phyloP scores from a whole-genome alignment of 2,329 filamentous ascomycete species.

The Pezicula radicicola region DNA sequence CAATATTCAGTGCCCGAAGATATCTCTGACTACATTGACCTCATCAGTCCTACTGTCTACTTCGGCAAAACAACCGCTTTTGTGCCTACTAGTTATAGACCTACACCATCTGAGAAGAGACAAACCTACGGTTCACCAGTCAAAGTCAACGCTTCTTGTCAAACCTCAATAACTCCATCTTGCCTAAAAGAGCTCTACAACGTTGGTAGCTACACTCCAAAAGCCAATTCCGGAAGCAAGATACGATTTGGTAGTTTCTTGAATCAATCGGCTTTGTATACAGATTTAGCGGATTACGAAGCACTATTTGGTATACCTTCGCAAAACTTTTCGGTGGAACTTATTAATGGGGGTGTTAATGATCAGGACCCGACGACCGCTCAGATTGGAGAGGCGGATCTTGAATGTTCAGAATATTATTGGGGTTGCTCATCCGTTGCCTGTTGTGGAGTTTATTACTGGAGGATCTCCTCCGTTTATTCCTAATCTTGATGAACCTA shows the following conservation, averaged over 20 bases:
- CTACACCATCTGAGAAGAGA: conserved; percentile 2
- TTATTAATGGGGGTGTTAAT: conserved; percentile 37
- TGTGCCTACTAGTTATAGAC: conserved; percentile 1
- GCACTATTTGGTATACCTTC: conserved; percentile 35
- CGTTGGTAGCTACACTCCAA: conserved; percentile 41
- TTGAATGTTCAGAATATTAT: conserved; percentile 53
- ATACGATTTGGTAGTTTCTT: conserved; percentile 50
- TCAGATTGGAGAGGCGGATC: conserved; percentile 13
- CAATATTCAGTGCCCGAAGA: conserved; percentile 22
- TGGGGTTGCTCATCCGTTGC: conserved; percentile 49
- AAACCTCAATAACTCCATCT: conserved; percentile 38
- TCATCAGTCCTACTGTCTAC: conserved; percentile 24
- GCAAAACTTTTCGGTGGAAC: conserved; percentile 40
- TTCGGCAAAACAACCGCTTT: conserved; percentile 19
- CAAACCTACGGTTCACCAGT: background rate
- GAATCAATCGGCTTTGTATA: conserved; percentile 45
- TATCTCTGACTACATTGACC: conserved; percentile 19
- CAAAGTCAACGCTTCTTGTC: conserved; percentile 17
- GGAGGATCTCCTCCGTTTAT: conserved; percentile 51
- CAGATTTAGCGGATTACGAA: conserved; percentile 38
- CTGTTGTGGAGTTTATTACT: conserved; percentile 52
- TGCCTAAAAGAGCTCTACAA: conserved; percentile 49
- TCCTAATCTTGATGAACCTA: conserved; percentile 35
- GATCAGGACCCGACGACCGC: conserved; percentile 31
- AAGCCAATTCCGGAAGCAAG: conserved; percentile 41